These are phyloP conservation scores for Scheffersomyces insectosa DNA, from an alignment of 1,139 yeast genomes.

Conservation along the genomic window DNA sequence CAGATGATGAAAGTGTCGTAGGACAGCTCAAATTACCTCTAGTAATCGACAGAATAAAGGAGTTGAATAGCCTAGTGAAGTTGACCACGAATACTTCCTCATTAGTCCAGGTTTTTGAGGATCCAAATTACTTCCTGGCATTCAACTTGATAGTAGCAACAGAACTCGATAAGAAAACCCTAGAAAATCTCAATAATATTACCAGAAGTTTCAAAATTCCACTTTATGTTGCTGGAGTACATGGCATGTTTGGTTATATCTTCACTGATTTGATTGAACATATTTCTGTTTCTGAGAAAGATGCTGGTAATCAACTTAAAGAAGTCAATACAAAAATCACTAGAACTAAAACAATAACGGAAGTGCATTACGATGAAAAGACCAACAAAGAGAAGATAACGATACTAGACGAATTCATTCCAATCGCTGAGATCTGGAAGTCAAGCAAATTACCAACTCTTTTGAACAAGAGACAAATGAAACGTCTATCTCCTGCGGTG, in stretches of 20 bases:
- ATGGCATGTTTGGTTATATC: constrained; percentile 83
- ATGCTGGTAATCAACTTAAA: constrained; percentile 53
- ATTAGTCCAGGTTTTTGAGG: constrained; percentile 25
- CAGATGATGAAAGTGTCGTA: constrained; percentile 45
- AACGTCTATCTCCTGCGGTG: constrained; percentile 57
- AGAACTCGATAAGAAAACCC: constrained; percentile 50
- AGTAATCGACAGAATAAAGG: constrained; percentile 56
- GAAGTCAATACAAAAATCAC: constrained; percentile 48
- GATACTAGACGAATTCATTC: constrained; percentile 53
- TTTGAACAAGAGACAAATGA: constrained; percentile 55
- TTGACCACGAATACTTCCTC: constrained; percentile 41
- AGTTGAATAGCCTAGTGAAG: constrained; percentile 76
- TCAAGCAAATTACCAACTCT: constrained; percentile 43
- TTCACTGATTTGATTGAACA: constrained; percentile 77
- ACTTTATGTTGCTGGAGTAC: constrained; percentile 65
- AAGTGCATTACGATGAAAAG: constrained; percentile 33
- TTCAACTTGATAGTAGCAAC: constrained; percentile 80
- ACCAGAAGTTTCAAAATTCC: constrained; percentile 62
- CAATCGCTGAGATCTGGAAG: constrained; percentile 31
- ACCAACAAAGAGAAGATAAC: constrained; percentile 54
- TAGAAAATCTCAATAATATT: constrained; percentile 46
- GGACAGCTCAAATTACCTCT: constrained; percentile 59
- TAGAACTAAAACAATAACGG: constrained; percentile 50
- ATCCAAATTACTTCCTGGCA: constrained; percentile 43
- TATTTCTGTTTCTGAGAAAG: constrained; percentile 41